phyloP scores from a whole-genome alignment of 495 filamentous ascomycete species.

The Neurospora sp. region DNA sequence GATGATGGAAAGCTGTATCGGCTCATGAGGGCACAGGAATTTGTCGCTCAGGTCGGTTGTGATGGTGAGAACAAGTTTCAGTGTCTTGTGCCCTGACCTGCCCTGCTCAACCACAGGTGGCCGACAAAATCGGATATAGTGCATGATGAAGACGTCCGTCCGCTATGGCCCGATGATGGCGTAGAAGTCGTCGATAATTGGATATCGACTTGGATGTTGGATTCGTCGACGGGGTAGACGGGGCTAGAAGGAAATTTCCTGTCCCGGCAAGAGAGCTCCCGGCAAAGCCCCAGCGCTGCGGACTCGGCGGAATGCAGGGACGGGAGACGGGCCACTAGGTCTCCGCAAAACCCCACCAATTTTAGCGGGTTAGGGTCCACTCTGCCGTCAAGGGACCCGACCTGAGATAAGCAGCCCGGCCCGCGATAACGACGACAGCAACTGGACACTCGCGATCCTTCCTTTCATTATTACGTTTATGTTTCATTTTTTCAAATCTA shows the following conservation, averaged over 20 bases:
- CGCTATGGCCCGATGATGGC: background rate
- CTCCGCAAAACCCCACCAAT: background rate
- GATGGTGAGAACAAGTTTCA: conserved; percentile 55
- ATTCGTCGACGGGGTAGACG: background rate
- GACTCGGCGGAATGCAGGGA: background rate
- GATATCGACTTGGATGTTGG: background rate
- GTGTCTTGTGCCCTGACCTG: conserved; percentile 21
- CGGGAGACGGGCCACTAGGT: background rate
- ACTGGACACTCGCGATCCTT: background rate
- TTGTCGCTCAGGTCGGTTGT: conserved; percentile 85
- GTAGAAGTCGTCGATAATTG: background rate
- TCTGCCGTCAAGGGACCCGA: background rate
- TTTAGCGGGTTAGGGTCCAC: background rate
- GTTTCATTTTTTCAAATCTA: background rate
- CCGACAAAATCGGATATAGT: conserved; percentile 71
- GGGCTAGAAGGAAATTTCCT: background rate
- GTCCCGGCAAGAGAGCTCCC: background rate
- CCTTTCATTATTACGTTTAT: background rate
- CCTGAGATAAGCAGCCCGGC: background rate
- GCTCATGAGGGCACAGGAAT: conserved; percentile 58
- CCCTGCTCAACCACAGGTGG: conserved; percentile 39
- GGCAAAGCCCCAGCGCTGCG: background rate
- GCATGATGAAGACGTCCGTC: conserved; percentile 30
- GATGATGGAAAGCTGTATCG: conserved; percentile 45
- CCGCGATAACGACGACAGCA: background rate